These are phyloP conservation scores for Exserohilum turcica DNA, from an alignment of 2,329 filamentous ascomycete genomes.

Conservation along the genomic window DNA sequence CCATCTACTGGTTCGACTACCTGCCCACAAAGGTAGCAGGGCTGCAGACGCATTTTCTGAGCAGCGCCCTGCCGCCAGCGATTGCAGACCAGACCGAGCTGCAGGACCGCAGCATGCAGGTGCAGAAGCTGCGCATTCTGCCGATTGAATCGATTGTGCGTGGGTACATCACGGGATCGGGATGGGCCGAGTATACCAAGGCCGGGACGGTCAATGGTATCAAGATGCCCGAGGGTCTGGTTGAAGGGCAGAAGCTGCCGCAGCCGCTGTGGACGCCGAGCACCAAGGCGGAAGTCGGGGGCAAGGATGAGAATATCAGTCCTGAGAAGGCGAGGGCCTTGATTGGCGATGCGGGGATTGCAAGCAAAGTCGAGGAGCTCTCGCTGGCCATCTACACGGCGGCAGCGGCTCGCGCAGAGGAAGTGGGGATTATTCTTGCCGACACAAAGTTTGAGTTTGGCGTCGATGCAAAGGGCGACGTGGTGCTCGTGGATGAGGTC, in stretches of 20 bases:
- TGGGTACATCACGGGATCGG: slow-evolving; percentile 85
- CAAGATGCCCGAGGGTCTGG: slow-evolving; percentile 67
- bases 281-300: slow-evolving; percentile 80
- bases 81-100: slow-evolving; percentile 53
- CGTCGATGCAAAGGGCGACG: slow-evolving; percentile 64
- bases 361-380: slow-evolving; percentile 67
- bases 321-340: slow-evolving; percentile 61
- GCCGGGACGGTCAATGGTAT: slow-evolving; percentile 82
- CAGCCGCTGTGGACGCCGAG: slow-evolving; percentile 77
- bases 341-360: slow-evolving; percentile 69
- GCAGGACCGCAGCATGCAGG: slow-evolving; percentile 72
- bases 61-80: slow-evolving; percentile 59
- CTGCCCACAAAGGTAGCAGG: slow-evolving; percentile 61
- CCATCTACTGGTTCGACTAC: slow-evolving; percentile 69
- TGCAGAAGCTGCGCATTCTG: slow-evolving; percentile 74
- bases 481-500: slow-evolving; percentile 83
- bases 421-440: slow-evolving; percentile 75
- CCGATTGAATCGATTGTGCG: slow-evolving; percentile 85
- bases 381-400: slow-evolving; percentile 67
- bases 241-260: slow-evolving; percentile 72
- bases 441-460: slow-evolving; percentile 82
- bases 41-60: slow-evolving; percentile 68
- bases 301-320: slow-evolving; percentile 85
- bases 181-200: slow-evolving; percentile 78
- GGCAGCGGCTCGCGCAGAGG: slow-evolving; percentile 66